A percentile compares a stretch with the other conserved stretches of the same genome.
phyloP scores from a whole-genome alignment of 2,329 filamentous ascomycete species.

The Lecanosticta acicola region DNA sequence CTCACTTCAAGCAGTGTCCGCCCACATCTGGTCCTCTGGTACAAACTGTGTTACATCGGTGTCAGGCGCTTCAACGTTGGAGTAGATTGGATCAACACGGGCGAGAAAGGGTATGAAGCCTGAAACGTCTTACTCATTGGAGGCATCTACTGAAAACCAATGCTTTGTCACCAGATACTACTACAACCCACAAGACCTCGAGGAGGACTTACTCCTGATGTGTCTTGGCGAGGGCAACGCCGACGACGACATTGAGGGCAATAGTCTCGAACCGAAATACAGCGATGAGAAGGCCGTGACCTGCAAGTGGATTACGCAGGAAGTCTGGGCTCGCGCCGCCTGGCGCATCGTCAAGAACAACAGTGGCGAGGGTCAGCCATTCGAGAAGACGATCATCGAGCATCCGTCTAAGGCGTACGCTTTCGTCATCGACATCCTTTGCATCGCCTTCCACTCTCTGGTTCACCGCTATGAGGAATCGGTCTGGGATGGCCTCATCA shows the following conservation, averaged over 20 bases:
- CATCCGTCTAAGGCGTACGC: conserved; percentile 20
- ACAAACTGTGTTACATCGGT: conserved; percentile 9
- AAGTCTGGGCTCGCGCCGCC: conserved; percentile 22
- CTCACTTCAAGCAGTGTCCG: conserved; percentile 15
- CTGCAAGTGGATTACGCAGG: conserved; percentile 17
- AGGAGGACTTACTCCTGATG: conserved; percentile 21
- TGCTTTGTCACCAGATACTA: too few relatives aligned
- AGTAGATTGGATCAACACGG: conserved; percentile 21
- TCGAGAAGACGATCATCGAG: conserved; percentile 9
- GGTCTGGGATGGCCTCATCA: conserved; percentile 14
- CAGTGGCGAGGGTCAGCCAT: conserved; percentile 10
- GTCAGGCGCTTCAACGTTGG: conserved; percentile 17
- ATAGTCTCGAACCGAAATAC: conserved; percentile 1
- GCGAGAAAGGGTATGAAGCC: too few relatives aligned
- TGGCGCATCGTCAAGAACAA: conserved; percentile 23
- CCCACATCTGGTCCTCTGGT: conserved; percentile 21
- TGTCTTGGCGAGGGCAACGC: conserved; percentile 20
- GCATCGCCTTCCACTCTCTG: conserved; percentile 24
- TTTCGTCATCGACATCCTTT: conserved; percentile 21
- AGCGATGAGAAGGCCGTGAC: conserved; percentile 9
- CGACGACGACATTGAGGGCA: not conserved
- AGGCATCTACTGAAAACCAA: too few relatives aligned
- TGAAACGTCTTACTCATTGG: too few relatives aligned
- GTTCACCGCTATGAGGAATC: conserved; percentile 12
- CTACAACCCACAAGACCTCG: conserved; percentile 13